Conservation (phyloP, 371 early-diverging fungal genomes). For the Sporodiniella umbellata region DNA sequence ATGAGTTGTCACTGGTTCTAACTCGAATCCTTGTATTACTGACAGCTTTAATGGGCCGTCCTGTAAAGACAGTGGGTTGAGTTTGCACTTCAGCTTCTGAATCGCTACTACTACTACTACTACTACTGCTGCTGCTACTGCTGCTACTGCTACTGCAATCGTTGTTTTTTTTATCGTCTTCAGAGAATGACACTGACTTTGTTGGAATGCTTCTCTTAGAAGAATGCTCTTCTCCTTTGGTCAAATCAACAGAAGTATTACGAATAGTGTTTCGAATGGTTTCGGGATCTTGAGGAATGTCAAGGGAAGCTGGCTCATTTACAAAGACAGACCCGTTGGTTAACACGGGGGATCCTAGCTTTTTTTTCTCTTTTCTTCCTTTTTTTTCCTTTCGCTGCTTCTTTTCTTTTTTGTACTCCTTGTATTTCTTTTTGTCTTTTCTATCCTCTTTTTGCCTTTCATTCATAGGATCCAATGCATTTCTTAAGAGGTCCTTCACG, state of each 20-base stretch:
- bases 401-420: constrained; percentile 11
- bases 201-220: constrained; percentile 1
- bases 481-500: constrained; percentile 28
- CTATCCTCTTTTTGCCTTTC: neutral
- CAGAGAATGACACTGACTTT: constrained; percentile 28
- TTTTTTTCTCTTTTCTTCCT: constrained; percentile 22
- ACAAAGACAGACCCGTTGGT: constrained; percentile 5
- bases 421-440: constrained; percentile 1
- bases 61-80: constrained; percentile 12
- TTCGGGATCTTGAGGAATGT: constrained; percentile 18
- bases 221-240: neutral
- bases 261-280: constrained; percentile 35
- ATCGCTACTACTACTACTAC: constrained; percentile 21
- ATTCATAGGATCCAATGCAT: constrained; percentile 9
- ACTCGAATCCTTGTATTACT: constrained; percentile 56
- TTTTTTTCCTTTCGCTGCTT: constrained; percentile 24
- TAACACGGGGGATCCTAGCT: constrained; percentile 22
- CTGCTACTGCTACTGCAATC: constrained; percentile 12
- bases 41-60: constrained; percentile 41
- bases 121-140: constrained; percentile 18
- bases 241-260: constrained; percentile 24
- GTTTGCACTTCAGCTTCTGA: constrained; percentile 17
- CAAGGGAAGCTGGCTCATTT: constrained; percentile 9
- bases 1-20: constrained; percentile 45
- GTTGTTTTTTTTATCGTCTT: constrained; percentile 9